Evolutionary conservation across 371 early-diverging fungal genomes (phyloP).

Genomic region (Dipsacomyces acuminosporus): DNA sequence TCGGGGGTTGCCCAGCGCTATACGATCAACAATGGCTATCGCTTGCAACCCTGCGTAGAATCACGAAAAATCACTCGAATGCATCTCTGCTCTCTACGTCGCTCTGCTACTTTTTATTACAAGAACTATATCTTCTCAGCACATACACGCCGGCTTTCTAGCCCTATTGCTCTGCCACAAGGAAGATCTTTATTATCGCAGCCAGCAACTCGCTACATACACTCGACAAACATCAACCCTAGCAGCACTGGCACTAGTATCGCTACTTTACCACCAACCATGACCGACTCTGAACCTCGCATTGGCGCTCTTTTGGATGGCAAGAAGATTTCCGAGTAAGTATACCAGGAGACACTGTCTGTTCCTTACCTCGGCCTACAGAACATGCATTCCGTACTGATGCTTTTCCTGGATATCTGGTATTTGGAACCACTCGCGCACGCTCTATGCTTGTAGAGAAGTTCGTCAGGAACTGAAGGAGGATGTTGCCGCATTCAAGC

Average conservation of each 20-base stretch:
- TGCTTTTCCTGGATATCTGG: neutral
- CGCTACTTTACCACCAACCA: conserved; percentile 1
- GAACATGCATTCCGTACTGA: neutral
- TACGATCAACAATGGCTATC: too few relatives aligned
- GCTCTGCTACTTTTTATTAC: too few relatives aligned
- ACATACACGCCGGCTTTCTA: too few relatives aligned
- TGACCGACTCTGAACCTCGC: conserved; percentile 11
- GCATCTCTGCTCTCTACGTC: too few relatives aligned
- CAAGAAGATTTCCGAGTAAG: conserved; percentile 38
- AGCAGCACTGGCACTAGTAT: neutral
- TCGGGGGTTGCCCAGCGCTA: too few relatives aligned
- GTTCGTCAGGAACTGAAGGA: conserved; percentile 57
- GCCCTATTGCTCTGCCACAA: too few relatives aligned
- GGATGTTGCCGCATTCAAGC: conserved; percentile 59
- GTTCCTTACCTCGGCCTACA: neutral
- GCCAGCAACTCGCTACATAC: neutral
- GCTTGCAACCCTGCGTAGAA: too few relatives aligned
- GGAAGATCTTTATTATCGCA: too few relatives aligned
- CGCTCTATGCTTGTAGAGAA: conserved; percentile 42
- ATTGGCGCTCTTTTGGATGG: conserved; percentile 27
- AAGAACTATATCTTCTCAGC: too few relatives aligned
- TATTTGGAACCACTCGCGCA: conserved; percentile 12
- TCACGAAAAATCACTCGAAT: too few relatives aligned
- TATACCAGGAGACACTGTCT: neutral
- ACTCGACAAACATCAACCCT: neutral